Evolutionary conservation across 441 rosid genomes (phyloP).

Genomic region (Erodium chrysanthum): DNA sequence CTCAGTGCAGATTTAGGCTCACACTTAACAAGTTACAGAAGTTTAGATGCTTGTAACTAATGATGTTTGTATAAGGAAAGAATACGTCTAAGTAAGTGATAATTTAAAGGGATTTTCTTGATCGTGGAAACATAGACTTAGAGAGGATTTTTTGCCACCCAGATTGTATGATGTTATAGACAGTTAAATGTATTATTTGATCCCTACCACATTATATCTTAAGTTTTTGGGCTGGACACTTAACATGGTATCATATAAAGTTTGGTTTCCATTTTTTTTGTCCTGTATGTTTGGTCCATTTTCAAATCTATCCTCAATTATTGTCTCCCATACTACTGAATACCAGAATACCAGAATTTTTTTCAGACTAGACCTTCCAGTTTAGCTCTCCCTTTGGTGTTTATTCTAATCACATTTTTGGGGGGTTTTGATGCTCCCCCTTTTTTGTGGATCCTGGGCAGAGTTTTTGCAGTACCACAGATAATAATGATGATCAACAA

Average conservation of each 20-base stretch:
- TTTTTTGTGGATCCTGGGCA: slow-evolving; percentile 21
- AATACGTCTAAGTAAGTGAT: not conserved
- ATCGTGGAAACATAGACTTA: not conserved
- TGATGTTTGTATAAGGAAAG: not conserved
- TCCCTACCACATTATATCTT: not conserved
- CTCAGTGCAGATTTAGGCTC: not conserved
- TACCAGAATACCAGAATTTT: not conserved
- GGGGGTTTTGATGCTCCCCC: not conserved
- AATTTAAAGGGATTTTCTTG: not conserved
- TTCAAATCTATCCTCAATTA: not conserved
- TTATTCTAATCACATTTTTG: slow-evolving; percentile 9
- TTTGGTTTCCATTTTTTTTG: not conserved
- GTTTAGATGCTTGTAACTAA: not conserved
- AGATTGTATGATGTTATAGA: not conserved
- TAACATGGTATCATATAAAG: not conserved
- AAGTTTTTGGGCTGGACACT: not conserved
- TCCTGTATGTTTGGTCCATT: too few species aligned
- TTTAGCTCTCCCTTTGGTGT: not conserved
- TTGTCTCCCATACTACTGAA: not conserved
- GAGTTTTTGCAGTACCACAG: slow-evolving; percentile 31
- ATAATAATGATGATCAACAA: slow-evolving; percentile 28
- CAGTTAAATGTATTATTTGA: not conserved
- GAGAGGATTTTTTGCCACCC: not conserved
- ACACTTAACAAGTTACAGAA: not conserved
- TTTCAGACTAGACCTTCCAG: not conserved